Conservation (phyloP, 768 basidiomycete species). For the Leccinum arenicola region DNA sequence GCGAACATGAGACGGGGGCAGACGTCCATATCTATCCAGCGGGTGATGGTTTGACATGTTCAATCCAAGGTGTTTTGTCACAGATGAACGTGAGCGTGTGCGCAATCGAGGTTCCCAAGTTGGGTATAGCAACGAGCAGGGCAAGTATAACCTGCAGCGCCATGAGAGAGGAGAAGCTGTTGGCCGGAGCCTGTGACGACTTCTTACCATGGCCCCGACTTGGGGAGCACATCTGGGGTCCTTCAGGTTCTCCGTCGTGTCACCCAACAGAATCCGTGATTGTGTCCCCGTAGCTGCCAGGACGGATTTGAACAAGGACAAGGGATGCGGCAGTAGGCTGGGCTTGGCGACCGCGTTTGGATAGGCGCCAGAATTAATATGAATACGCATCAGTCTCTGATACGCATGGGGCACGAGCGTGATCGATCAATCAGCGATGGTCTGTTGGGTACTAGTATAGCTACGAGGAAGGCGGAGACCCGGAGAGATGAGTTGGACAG, state of each 20-base stretch:
- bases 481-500: neutral
- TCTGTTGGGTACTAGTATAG: neutral
- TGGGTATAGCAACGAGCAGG: slow-evolving; percentile 21
- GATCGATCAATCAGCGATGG: slow-evolving; percentile 19
- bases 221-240: slow-evolving; percentile 14
- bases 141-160: slow-evolving; percentile 17
- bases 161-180: slow-evolving; percentile 22
- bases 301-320: slow-evolving; percentile 16
- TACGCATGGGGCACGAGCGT: slow-evolving; percentile 2
- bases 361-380: slow-evolving; percentile 3
- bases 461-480: neutral
- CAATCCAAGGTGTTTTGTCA: slow-evolving; percentile 12
- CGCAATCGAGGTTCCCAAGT: slow-evolving; percentile 14
- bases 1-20: neutral
- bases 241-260: slow-evolving; percentile 8
- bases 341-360: slow-evolving; percentile 23
- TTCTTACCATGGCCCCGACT: neutral
- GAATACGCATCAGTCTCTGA: slow-evolving; percentile 9
- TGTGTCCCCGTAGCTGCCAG: slow-evolving; percentile 17
- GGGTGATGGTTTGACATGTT: slow-evolving; percentile 7
- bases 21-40: slow-evolving; percentile 5
- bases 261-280: neutral
- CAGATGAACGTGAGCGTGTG: slow-evolving; percentile 26
- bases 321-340: slow-evolving; percentile 22
- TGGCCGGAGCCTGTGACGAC: slow-evolving; percentile 8